Percentiles rank a stretch among this genome's conserved stretches.
These are phyloP conservation scores for Cystofilobasidium capitatum DNA, from an alignment of 768 basidiomycete species.

Conservation along the genomic window DNA sequence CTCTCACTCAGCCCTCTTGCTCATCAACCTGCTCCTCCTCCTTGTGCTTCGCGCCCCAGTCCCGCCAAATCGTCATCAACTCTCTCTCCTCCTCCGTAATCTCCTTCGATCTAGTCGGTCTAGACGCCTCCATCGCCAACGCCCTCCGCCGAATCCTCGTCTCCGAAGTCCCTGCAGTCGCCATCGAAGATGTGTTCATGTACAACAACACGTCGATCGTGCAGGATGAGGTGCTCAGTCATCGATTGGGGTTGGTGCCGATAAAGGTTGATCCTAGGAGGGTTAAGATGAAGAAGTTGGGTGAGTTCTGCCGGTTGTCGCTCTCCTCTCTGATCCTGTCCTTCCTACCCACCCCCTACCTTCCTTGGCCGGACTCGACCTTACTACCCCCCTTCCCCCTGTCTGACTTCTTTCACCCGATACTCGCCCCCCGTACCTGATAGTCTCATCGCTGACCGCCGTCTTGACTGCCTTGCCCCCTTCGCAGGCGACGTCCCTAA, in stretches of 20 bases:
- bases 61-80: slow-evolving; percentile 55
- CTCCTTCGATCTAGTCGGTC: slow-evolving; percentile 90
- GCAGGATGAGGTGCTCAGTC: slow-evolving; percentile 84
- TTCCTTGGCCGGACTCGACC: slow-evolving; percentile 2
- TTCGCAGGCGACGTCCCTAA: slow-evolving; percentile 54
- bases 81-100: slow-evolving; percentile 71
- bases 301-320: slow-evolving; percentile 29
- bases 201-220: slow-evolving; percentile 93
- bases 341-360: neutral
- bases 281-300: slow-evolving; percentile 43
- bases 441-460: slow-evolving; percentile 3
- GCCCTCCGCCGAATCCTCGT: slow-evolving; percentile 85
- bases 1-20: neutral
- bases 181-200: slow-evolving; percentile 80
- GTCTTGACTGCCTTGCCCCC: neutral
- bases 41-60: neutral
- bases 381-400: neutral
- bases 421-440: too few species aligned
- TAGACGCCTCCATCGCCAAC: slow-evolving; percentile 93
- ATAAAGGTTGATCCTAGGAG: slow-evolving; percentile 72
- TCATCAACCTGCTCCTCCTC: neutral
- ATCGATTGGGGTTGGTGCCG: slow-evolving; percentile 84
- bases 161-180: slow-evolving; percentile 86
- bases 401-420: neutral
- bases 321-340: neutral